Evolutionary conservation across 352 stramenopile species (phyloP).

Genomic region (Pythium angustatum): DNA sequence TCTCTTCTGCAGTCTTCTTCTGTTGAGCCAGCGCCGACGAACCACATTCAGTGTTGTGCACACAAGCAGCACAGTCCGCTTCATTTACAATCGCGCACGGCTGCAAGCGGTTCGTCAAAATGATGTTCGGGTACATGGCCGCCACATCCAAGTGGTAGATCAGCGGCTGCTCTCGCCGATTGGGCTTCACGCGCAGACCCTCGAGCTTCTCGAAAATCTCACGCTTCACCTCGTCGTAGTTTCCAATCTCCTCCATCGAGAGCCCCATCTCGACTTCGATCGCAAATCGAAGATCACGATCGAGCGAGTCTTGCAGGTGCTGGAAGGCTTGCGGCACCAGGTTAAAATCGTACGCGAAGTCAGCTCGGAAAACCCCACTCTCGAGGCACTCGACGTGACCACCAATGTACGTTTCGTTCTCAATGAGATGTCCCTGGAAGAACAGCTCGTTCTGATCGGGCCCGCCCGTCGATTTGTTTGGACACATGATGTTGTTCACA

Average conservation of each 20-base stretch:
- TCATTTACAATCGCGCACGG: conserved; percentile 96
- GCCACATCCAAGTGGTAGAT: conserved; percentile 99
- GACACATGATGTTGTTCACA: conserved; percentile 95
- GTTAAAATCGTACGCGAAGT: conserved; percentile 97
- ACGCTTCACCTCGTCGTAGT: conserved; percentile 84
- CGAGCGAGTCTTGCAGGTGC: conserved; percentile 96
- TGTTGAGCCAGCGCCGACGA: conserved; percentile 72
- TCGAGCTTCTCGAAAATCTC: conserved; percentile 95
- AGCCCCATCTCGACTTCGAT: conserved; percentile 93
- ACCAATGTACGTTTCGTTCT: conserved; percentile 99
- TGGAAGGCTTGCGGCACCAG: conserved; percentile 93
- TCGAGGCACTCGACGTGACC: conserved; percentile 99
- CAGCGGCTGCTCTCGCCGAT: conserved; percentile 89
- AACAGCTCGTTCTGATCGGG: conserved; percentile 57
- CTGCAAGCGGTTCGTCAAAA: conserved; percentile 98
- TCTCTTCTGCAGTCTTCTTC: conserved; percentile 39
- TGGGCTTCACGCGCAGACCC: conserved; percentile 92
- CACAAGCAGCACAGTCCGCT: conserved; percentile 94
- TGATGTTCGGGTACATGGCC: conserved; percentile 99
- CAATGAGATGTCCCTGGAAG: conserved; percentile 95
- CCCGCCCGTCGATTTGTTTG: conserved; percentile 96
- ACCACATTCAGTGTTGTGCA: conserved; percentile 89
- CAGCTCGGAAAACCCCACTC: conserved; percentile 97
- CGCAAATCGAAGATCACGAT: conserved; percentile 96
- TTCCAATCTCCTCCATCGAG: conserved; percentile 88